Conservation (phyloP, 1,284 basidiomycete genomes). For the Ceratobasidium sp. region DNA sequence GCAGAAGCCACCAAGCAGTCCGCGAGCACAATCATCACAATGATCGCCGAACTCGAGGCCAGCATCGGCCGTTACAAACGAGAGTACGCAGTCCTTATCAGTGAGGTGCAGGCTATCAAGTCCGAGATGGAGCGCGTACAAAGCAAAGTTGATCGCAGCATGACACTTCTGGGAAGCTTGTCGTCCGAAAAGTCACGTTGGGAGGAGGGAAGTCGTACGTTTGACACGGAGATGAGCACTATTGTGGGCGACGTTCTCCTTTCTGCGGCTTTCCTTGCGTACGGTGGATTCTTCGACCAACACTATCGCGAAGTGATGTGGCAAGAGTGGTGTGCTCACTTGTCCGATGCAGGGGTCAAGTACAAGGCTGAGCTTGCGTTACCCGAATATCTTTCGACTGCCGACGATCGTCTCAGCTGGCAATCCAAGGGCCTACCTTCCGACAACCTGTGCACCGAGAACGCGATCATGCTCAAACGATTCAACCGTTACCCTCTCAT, state of each 20-base stretch:
- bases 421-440: constrained; percentile 94
- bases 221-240: constrained; percentile 98
- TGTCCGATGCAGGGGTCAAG: constrained; percentile 90
- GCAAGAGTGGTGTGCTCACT: constrained; percentile 93
- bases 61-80: constrained; percentile 97
- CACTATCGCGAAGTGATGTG: constrained; percentile 98
- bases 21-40: constrained; percentile 89
- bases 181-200: constrained; percentile 96
- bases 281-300: constrained; percentile 99
- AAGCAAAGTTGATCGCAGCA: constrained; percentile 96
- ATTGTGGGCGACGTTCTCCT: constrained; percentile 97
- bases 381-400: constrained; percentile 96
- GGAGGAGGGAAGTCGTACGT: constrained; percentile 95
- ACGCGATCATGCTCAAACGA: constrained; percentile 98
- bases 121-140: constrained; percentile 98
- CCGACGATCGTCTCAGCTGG: constrained; percentile 97
- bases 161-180: constrained; percentile 94
- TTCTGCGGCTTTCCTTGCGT: constrained; percentile 97
- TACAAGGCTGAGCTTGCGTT: constrained; percentile 94
- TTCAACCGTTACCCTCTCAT: constrained; percentile 99
- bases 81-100: constrained; percentile 97
- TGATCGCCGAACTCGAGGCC: constrained; percentile 93
- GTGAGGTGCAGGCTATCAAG: constrained; percentile 97
- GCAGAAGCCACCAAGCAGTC: constrained; percentile 95
- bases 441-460: constrained; percentile 96